phyloP scores from a whole-genome alignment of 2,329 filamentous ascomycete species.

The Cladophialophora yegresii region DNA sequence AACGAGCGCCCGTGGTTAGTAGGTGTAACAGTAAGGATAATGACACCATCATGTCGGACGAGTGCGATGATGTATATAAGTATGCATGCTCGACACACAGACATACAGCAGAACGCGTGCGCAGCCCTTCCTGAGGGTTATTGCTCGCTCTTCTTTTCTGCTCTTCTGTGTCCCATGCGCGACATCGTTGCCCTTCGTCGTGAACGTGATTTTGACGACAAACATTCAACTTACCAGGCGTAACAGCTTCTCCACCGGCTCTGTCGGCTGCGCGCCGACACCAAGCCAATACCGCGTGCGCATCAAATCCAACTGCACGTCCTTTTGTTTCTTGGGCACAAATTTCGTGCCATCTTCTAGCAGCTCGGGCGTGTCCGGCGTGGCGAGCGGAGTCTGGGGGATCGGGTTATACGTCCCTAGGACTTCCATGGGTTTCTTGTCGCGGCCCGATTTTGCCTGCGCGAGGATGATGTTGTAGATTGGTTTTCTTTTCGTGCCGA shows the following conservation, averaged over 20 bases:
- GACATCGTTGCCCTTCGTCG: background rate
- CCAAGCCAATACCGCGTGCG: constrained; percentile 94
- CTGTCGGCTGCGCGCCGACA: constrained; percentile 91
- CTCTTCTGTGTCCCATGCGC: background rate
- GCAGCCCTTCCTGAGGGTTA: background rate
- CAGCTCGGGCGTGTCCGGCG: constrained; percentile 28
- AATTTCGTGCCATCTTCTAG: constrained; percentile 46
- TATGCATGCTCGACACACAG: background rate
- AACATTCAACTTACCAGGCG: constrained; percentile 63
- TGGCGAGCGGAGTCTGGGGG: constrained; percentile 52
- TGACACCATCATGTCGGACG: background rate
- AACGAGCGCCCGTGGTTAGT: background rate
- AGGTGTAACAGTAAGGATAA: background rate
- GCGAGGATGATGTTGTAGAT: constrained; percentile 98
- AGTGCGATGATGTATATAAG: background rate
- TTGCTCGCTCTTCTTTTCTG: background rate
- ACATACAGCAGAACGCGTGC: background rate
- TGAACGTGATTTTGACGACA: background rate
- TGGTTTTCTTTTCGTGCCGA: constrained; percentile 82
- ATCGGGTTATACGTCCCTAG: constrained; percentile 69
- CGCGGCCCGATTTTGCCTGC: constrained; percentile 88
- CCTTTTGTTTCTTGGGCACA: constrained; percentile 76
- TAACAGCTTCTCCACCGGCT: constrained; percentile 83
- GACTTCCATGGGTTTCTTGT: constrained; percentile 89
- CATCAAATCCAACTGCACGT: constrained; percentile 79